Evolutionary conservation across 495 filamentous ascomycete genomes (phyloP), one percentile per base, ranked within the genome.

Genomic region (Talaromyces ruber): DNA sequence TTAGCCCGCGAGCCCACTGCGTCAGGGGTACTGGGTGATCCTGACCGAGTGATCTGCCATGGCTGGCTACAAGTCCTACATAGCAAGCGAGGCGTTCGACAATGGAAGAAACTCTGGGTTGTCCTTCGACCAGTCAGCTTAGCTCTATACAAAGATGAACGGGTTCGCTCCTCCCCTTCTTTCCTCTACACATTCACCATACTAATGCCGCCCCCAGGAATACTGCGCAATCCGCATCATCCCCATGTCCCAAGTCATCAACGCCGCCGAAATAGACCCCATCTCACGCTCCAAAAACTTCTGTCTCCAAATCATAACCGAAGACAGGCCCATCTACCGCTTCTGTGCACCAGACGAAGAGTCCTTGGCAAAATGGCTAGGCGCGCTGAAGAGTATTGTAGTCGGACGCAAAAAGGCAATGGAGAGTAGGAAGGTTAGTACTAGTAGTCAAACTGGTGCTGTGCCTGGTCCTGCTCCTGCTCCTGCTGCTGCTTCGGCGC

Each of bases 51-150:
- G 21, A 83, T 97, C 50, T 96, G 90, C 83, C 91, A 97, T 71
- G 91, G 93, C 21, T 93, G 91, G 76, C 84, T 97, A 43, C 88
- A 91, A 71, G 87, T 90, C 63, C 82, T 96, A 26, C 91, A 90
- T 63, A 88, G 87, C 63, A 93, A 92, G 66, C 81, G 88, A n/a
- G 90, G 90, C 6, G 87, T 98, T 43, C 86, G 88, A 34, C 90
- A 94, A 67, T 98, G 94, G 94, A 97, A 96, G 78, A 88, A 90
- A 64, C 80, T 90, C 32, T 98, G 94, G 94, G 87, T 88, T 0
- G 94, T 98, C 0, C 76, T 98, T n/a, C 89, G 93, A 34, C 87
- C 92, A 0, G 88, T 89, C 63, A 90, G 90, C 59, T 74, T 98
- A 54, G 89, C 91, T 6, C 85, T 98, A 22, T 98, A 98, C 77